Evolutionary conservation across 2,329 filamentous ascomycete species (phyloP).

Genomic region (Fusarium sp.): DNA sequence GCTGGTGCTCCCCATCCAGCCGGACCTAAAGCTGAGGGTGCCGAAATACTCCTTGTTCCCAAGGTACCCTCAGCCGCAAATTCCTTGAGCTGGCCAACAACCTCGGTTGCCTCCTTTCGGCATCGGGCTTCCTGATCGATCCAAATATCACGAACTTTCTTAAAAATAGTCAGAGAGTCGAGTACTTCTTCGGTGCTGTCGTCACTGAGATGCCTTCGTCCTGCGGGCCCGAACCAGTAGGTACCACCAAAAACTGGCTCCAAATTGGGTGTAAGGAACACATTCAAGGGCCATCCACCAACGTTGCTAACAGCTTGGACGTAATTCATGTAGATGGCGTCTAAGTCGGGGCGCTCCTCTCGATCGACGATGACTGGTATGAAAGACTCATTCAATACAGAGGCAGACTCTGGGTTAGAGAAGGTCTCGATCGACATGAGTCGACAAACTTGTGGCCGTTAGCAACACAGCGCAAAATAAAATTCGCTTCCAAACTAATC

Average conservation of each 20-base stretch:
- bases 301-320: slow-evolving; percentile 90
- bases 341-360: slow-evolving; percentile 92
- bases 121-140: slow-evolving; percentile 84
- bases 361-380: slow-evolving; percentile 93
- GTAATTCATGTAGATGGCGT: slow-evolving; percentile 98
- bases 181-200: slow-evolving; percentile 67
- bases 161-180: slow-evolving; percentile 84
- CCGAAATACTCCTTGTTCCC: slow-evolving; percentile 53
- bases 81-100: slow-evolving; percentile 81
- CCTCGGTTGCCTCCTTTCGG: slow-evolving; percentile 83
- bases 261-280: slow-evolving; percentile 94
- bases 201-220: slow-evolving; percentile 52
- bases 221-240: slow-evolving; percentile 88
- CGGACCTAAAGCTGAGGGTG: slow-evolving; percentile 44
- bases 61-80: slow-evolving; percentile 90
- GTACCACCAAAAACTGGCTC: slow-evolving; percentile 96
- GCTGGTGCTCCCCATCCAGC: slow-evolving; percentile 47
- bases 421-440: slow-evolving; percentile 96
- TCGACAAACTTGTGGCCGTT: slow-evolving; percentile 71
- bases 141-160: slow-evolving; percentile 82
- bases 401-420: slow-evolving; percentile 81
- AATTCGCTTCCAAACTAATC: not conserved
- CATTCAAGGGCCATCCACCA: slow-evolving; percentile 94
- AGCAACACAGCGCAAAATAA: slow-evolving; percentile 21
- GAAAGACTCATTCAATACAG: slow-evolving; percentile 85